Conservation (phyloP, 2,329 filamentous ascomycete genomes). For the Colletotrichum theobromicola region DNA sequence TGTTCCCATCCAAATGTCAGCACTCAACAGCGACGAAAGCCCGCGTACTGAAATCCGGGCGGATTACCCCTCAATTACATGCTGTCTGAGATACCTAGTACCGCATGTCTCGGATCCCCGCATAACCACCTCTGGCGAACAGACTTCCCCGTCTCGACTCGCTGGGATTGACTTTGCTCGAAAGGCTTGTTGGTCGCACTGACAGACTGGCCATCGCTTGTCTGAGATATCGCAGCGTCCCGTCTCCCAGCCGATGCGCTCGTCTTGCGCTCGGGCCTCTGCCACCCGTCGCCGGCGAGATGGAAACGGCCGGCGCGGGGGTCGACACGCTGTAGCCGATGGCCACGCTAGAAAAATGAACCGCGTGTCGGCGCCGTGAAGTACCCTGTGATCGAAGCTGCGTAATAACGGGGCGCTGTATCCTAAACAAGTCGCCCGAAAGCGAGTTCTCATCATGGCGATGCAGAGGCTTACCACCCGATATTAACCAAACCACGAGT, state of each 20-base stretch:
- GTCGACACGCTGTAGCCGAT: background rate
- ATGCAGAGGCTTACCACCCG: background rate
- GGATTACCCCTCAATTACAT: background rate
- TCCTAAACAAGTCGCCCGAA: background rate
- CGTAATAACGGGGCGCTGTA: background rate
- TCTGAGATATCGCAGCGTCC: background rate
- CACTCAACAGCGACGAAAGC: background rate
- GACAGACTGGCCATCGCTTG: too few species aligned
- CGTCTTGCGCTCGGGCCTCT: background rate
- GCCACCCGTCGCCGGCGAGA: background rate
- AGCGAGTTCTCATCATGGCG: background rate
- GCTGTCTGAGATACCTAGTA: background rate
- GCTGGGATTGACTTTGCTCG: background rate
- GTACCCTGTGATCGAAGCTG: background rate
- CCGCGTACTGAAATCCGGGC: background rate
- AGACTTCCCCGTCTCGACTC: background rate
- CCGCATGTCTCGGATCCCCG: constrained; percentile 11
- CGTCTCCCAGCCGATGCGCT: background rate
- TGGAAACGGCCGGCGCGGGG: background rate
- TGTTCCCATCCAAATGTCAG: background rate
- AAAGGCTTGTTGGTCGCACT: background rate
- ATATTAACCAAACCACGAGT: background rate
- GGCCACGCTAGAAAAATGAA: background rate
- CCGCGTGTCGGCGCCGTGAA: background rate
- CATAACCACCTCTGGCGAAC: background rate